Percentiles rank a stretch among this genome's conserved stretches.
These are phyloP conservation scores for Claviceps cyperi DNA, from an alignment of 2,329 filamentous ascomycete genomes.

Conservation along the genomic window DNA sequence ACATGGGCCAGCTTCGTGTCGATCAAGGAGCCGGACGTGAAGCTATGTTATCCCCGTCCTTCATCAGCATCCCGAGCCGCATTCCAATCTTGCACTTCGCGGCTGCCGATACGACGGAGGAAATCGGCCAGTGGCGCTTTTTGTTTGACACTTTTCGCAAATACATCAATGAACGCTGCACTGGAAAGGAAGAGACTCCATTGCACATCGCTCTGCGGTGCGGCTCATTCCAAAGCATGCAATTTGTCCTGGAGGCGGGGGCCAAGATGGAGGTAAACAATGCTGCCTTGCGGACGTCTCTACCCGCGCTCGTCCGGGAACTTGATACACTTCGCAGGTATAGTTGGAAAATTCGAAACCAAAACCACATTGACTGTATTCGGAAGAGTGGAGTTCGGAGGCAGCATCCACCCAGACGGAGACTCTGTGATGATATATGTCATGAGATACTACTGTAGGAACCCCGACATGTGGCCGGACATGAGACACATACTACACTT, in stretches of 20 bases:
- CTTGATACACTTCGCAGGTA: neutral
- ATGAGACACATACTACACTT: neutral
- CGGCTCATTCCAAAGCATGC: neutral
- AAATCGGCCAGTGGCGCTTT: neutral
- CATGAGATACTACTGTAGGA: neutral
- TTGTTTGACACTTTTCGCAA: neutral
- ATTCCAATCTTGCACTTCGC: neutral
- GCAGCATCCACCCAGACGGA: neutral
- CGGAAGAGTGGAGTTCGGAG: neutral
- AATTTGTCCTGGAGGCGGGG: neutral
- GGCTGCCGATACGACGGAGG: neutral
- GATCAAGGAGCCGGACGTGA: neutral
- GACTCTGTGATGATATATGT: neutral
- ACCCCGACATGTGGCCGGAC: neutral
- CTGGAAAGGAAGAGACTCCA: neutral
- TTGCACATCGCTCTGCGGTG: neutral
- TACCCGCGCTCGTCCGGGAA: neutral
- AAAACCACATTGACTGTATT: neutral
- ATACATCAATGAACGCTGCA: neutral
- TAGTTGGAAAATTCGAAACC: no score
- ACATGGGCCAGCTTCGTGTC: constrained; percentile 1
- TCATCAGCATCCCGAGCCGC: no score
- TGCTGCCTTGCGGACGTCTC: neutral
- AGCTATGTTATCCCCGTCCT: neutral
- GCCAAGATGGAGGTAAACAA: neutral